phyloP scores from a whole-genome alignment of 805 yeast genomes.

The Sugiyamaella chiloensis region DNA sequence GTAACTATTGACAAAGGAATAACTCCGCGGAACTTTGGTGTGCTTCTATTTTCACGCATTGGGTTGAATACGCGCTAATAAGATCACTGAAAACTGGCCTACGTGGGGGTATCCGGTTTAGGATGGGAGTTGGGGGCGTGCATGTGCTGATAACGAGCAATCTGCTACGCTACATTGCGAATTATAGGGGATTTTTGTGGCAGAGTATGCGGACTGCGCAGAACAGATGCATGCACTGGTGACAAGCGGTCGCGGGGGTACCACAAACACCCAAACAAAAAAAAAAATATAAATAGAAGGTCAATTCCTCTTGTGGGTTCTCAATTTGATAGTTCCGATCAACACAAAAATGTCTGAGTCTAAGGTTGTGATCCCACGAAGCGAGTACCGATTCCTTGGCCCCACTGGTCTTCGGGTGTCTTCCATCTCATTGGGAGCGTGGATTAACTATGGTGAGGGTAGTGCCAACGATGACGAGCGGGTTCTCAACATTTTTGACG shows the following conservation, averaged over 20 bases:
- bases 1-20: too few relatives aligned
- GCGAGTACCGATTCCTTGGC: conserved; percentile 32
- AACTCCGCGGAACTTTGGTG: too few relatives aligned
- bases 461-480: conserved; percentile 22
- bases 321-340: not conserved
- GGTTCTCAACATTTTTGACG: conserved; percentile 27
- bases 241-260: too few relatives aligned
- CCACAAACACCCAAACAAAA: too few relatives aligned
- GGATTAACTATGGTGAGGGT: conserved; percentile 30
- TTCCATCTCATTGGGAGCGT: conserved; percentile 31
- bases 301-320: not conserved
- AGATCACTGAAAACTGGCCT: not conserved
- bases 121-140: conserved; percentile 2
- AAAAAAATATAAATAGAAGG: not conserved
- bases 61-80: too few relatives aligned
- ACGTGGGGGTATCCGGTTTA: not conserved
- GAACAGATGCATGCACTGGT: too few relatives aligned
- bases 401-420: conserved; percentile 32
- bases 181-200: too few relatives aligned
- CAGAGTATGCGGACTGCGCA: not conserved
- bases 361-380: conserved; percentile 14
- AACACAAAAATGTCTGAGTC: not conserved
- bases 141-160: not conserved
- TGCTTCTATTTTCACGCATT: too few relatives aligned
- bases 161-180: too few relatives aligned